A percentile compares a stretch with the other conserved stretches of the same genome.
These are phyloP conservation scores for Candida neerlandica DNA, from an alignment of 1,139 yeast species.

Conservation along the genomic window DNA sequence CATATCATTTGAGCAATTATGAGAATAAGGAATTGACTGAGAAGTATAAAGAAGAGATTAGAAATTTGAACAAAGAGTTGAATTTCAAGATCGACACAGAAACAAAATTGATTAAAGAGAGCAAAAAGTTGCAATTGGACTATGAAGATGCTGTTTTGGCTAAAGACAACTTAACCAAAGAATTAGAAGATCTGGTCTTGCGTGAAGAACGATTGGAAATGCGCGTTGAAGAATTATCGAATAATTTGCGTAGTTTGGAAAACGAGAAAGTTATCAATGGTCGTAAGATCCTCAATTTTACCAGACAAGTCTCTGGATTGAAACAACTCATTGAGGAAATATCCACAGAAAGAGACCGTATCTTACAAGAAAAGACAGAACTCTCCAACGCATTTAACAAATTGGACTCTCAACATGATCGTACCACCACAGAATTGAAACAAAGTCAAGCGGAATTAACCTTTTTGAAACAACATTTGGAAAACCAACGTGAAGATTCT, in stretches of 20 bases:
- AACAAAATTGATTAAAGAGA: constrained; percentile 64
- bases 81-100: constrained; percentile 61
- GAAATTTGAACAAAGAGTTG: constrained; percentile 59
- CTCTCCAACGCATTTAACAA: constrained; percentile 50
- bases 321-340: constrained; percentile 56
- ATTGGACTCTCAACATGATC: constrained; percentile 48
- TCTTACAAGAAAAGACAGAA: constrained; percentile 48
- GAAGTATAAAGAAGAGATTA: constrained; percentile 58
- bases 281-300: constrained; percentile 49
- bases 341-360: constrained; percentile 49
- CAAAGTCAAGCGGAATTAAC: constrained; percentile 33
- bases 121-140: constrained; percentile 63
- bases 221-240: constrained; percentile 45
- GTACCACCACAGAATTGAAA: constrained; percentile 37
- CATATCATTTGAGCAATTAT: constrained; percentile 53
- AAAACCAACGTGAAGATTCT: constrained; percentile 36
- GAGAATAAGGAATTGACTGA: constrained; percentile 46
- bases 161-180: constrained; percentile 52
- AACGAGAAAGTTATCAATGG: constrained; percentile 48
- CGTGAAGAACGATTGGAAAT: constrained; percentile 54
- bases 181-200: constrained; percentile 50
- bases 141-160: constrained; percentile 56
- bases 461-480: constrained; percentile 40
- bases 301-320: constrained; percentile 53
- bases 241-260: constrained; percentile 49